A percentile compares a stretch with the other conserved stretches of the same genome.
phyloP scores from a whole-genome alignment of 768 basidiomycete species.

The Tricholoma sp. region DNA sequence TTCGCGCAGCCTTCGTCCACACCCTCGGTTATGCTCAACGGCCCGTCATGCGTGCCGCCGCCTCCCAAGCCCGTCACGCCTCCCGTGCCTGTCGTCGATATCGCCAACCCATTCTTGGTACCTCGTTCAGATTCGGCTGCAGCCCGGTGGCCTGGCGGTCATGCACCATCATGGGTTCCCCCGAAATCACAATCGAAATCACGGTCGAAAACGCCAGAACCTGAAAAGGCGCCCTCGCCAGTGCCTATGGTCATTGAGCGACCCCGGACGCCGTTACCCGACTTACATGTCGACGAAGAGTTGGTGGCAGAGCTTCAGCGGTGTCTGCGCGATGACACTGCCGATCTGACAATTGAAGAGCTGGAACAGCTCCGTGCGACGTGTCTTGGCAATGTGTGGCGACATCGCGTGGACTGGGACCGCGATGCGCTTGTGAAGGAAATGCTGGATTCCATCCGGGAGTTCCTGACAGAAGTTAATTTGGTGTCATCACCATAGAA shows the following conservation, averaged over 20 bases:
- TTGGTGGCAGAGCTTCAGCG: conserved; percentile 44
- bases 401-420: conserved; percentile 79
- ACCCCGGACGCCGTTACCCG: conserved; percentile 67
- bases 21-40: background rate
- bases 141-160: background rate
- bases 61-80: conserved; percentile 3
- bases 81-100: conserved; percentile 7
- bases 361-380: conserved; percentile 91
- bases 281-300: conserved; percentile 61
- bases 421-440: conserved; percentile 60
- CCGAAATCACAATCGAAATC: background rate
- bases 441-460: conserved; percentile 48
- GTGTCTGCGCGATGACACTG: conserved; percentile 51
- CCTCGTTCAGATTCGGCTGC: conserved; percentile 4
- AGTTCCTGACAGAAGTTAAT: conserved; percentile 64
- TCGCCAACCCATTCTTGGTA: conserved; percentile 15
- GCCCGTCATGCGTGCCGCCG: background rate
- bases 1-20: conserved; percentile 7
- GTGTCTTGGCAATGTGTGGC: conserved; percentile 79
- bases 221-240: conserved; percentile 16
- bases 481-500: background rate
- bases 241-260: conserved; percentile 50
- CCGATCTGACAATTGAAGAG: conserved; percentile 71
- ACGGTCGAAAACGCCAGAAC: conserved; percentile 16
- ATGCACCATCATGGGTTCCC: conserved; percentile 14